phyloP scores from a whole-genome alignment of 164 flowering plant species.

The Umbellularia californica region DNA sequence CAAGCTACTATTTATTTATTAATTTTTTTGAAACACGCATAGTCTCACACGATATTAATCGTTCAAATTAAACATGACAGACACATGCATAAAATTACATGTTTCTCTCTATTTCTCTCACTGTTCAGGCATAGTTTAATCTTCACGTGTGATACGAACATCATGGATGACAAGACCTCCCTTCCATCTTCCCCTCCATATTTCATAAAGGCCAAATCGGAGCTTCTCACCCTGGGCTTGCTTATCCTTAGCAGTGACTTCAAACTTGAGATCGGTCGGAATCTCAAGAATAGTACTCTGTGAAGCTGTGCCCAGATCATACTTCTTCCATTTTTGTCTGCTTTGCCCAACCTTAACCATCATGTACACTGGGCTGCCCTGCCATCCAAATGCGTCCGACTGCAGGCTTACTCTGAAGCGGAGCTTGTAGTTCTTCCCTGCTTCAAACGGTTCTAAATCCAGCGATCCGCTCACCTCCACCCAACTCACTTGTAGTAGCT shows the following conservation, averaged over 20 bases:
- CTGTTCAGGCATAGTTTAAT: neutral
- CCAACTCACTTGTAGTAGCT: conserved; percentile 36
- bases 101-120: too few species aligned
- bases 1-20: too few species aligned
- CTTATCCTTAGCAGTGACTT: neutral
- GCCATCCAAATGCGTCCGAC: conserved; percentile 35
- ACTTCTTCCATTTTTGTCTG: conserved; percentile 10
- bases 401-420: conserved; percentile 17
- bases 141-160: neutral
- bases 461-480: neutral
- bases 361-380: conserved; percentile 11
- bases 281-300: neutral
- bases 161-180: conserved; percentile 23
- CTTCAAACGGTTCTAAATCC: neutral
- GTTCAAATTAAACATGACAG: too few species aligned
- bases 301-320: neutral
- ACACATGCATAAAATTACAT: too few species aligned
- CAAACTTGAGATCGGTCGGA: conserved; percentile 1
- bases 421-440: conserved; percentile 4
- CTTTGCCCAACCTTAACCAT: conserved; percentile 31
- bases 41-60: too few species aligned
- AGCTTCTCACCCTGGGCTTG: neutral
- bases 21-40: too few species aligned
- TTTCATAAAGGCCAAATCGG: conserved; percentile 39
- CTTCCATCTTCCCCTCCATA: conserved; percentile 45